Conservation (phyloP, 129 eudicot species). For the Escallonia herrerae region DNA sequence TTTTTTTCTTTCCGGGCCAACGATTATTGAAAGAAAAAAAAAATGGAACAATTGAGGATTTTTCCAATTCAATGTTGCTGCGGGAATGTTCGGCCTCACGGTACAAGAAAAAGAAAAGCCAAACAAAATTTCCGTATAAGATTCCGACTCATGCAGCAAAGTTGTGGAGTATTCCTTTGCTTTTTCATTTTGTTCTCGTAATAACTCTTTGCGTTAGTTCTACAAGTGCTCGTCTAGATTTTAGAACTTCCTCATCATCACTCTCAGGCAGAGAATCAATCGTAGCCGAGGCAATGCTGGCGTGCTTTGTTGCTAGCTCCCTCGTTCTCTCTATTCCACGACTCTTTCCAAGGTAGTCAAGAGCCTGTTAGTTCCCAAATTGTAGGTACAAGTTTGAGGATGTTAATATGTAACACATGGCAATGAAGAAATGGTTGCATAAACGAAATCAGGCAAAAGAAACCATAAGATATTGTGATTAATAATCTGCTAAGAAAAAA, state of each 20-base stretch:
- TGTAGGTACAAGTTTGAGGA: neutral
- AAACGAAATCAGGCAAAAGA: too few species aligned
- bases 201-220: constrained; percentile 79
- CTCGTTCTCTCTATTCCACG: constrained; percentile 75
- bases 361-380: constrained; percentile 43
- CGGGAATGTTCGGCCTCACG: constrained; percentile 1
- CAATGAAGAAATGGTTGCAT: too few species aligned
- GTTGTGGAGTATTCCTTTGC: neutral
- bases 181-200: constrained; percentile 63
- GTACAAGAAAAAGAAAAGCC: constrained; percentile 2
- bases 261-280: constrained; percentile 66
- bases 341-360: constrained; percentile 78
- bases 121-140: neutral
- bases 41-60: neutral
- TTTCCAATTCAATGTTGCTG: neutral
- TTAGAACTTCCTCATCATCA: constrained; percentile 73
- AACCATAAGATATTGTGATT: too few species aligned
- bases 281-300: constrained; percentile 72
- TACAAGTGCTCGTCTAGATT: constrained; percentile 79
- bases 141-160: neutral
- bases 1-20: neutral
- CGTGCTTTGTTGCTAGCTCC: constrained; percentile 82
- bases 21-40: constrained; percentile 6
- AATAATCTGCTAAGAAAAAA: too few species aligned
- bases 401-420: too few species aligned